These are phyloP conservation scores for Flaveria sonorensis DNA, from an alignment of 129 eudicot genomes.

Conservation along the genomic window DNA sequence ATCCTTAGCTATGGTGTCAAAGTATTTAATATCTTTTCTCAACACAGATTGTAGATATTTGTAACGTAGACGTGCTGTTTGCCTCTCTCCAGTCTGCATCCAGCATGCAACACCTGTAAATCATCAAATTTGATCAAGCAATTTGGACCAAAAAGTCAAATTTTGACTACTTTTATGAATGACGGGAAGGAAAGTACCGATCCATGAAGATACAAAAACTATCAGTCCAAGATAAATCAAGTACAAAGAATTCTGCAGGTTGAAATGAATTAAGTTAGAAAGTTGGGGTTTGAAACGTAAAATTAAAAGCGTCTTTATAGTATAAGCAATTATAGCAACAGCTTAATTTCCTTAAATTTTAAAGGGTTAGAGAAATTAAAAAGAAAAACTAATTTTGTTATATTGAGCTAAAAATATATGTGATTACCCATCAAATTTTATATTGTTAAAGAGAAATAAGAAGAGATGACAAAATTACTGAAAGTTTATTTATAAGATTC, in stretches of 20 bases:
- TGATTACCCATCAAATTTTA: too few relatives aligned
- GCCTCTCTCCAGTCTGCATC: constrained; percentile 88
- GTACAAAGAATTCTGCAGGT: constrained; percentile 69
- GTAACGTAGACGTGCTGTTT: constrained; percentile 66
- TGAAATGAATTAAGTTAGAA: background rate
- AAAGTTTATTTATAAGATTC: too few relatives aligned
- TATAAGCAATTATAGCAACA: too few relatives aligned
- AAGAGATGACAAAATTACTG: too few relatives aligned
- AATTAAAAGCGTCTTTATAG: too few relatives aligned
- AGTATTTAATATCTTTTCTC: constrained; percentile 63
- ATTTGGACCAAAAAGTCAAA: constrained; percentile 10
- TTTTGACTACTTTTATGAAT: constrained; percentile 2
- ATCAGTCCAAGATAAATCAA: constrained; percentile 77
- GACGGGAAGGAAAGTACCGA: constrained; percentile 48
- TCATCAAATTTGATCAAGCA: constrained; percentile 4
- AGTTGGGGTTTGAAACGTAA: background rate
- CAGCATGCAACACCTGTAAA: constrained; percentile 88
- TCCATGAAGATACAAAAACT: constrained; percentile 74
- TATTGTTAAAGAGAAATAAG: too few relatives aligned
- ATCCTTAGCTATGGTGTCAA: constrained; percentile 70
- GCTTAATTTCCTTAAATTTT: too few relatives aligned
- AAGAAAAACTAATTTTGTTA: too few relatives aligned
- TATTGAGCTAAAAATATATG: too few relatives aligned
- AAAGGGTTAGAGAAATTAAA: too few relatives aligned
- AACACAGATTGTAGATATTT: constrained; percentile 67